Base-by-base conservation (phyloP, 1,284 basidiomycete species). In the Athelia psychrophila region DNA sequence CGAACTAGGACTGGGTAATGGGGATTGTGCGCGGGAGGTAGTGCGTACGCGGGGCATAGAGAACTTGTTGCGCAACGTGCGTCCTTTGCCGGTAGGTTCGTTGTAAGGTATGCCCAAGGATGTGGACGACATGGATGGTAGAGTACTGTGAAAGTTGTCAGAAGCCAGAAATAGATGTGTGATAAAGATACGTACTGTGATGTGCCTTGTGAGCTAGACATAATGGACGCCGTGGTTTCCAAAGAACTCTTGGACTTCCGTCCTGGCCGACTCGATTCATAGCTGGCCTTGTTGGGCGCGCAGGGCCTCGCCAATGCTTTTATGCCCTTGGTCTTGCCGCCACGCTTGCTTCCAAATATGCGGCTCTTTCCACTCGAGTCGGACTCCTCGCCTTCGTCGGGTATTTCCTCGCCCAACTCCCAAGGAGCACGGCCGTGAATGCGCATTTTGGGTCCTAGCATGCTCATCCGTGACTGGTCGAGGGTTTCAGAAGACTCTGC, bases 371-470 rank as follows among this genome's bases (percentile, higher is more conserved):
- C 51, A 52, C 61, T 64, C 50, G 67, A 64, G 42, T 73, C 73
- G 1, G 68, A 61, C 44, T 80, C 77, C 40, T 78, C 77, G 27
- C 75, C 78, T 58, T 79, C 78, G 23, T 71, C 64, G 5, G 76
- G 55, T 16, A 68, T 46, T n/a, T 68, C 73, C 20, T 74, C 77
- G 48, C 81, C 84, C 47, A 78, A 70, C 68, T 91, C 88, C 88
- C 88, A 91, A 42, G 89, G 88, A 22, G 88, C 86, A 24, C 78
- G 83, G 54, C 86, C 86, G 66, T 90, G 87, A 62, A 90, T 82
- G 46, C 84, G 81, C 78, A 91, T 87, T 65, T 83, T 88, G 24
- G 88, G 88, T 16, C 89, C 89, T 40, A 86, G 80, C 50, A 84
- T 70, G 60, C 85, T 89, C 67, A 88, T 79, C 51, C 83, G 75